These are phyloP conservation scores for Chlorella ohadii DNA, from an alignment of 139 green algal species.

Conservation along the genomic window DNA sequence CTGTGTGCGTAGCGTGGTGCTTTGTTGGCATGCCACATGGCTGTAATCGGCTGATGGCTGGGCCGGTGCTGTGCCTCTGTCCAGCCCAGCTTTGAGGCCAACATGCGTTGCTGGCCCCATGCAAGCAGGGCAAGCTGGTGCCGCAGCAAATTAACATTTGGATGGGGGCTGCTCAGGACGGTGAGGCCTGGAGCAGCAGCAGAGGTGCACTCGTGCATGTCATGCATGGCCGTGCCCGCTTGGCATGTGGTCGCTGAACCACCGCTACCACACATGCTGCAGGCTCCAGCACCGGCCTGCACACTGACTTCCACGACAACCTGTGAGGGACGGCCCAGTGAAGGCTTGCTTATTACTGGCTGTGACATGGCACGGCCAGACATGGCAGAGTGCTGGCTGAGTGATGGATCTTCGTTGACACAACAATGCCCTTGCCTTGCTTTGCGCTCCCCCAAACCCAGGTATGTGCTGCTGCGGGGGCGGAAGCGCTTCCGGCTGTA, in stretches of 20 bases:
- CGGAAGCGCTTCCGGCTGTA: conserved; percentile 87
- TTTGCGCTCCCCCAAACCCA: background rate
- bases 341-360: background rate
- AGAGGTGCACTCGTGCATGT: background rate
- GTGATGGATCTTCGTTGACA: no score
- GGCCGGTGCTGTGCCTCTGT: no score
- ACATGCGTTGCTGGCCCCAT: no score
- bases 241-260: no score
- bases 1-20: no score
- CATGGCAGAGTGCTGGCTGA: no score
- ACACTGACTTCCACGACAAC: conserved; percentile 96
- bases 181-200: background rate
- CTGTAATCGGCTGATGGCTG: no score
- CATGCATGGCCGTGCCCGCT: no score
- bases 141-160: conserved; percentile 71
- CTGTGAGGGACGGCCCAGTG: conserved; percentile 34
- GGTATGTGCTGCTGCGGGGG: conserved; percentile 83
- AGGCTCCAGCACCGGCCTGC: conserved; percentile 81
- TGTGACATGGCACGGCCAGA: background rate
- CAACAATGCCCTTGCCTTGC: background rate
- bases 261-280: background rate
- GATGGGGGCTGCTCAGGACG: conserved; percentile 48
- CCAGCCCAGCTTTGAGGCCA: no score
- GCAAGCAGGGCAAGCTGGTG: conserved; percentile 62
- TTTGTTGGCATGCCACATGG: no score